Evolutionary conservation across 192 early-diverging fungal genomes (phyloP), one percentile per base, ranked within the genome.

Genomic region (Backusella tuberculispora): DNA sequence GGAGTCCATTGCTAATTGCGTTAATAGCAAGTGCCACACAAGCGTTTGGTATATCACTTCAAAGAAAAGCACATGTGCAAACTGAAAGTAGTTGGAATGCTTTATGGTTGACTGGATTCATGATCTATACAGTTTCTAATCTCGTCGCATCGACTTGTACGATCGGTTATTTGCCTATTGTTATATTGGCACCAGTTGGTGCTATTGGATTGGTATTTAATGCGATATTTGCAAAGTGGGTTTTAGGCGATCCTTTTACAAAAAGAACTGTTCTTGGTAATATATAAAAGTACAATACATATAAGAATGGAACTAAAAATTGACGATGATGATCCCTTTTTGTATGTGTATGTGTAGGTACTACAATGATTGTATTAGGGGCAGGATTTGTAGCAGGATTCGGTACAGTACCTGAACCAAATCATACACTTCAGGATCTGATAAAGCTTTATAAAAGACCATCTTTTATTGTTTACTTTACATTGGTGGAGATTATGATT

Each of bases 121-220:
- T 84, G 15, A 87, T 89, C 26, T 93, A 93, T 60, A 87, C 92
- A 60, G 71, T 91, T 40, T 89, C 89, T 64, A 92, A 90, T 34
- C 85, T 91, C 2, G 87, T 89, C 34, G 92, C 89, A 38, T 90
- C 92, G 2, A 83, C 88, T 10, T 87, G 92, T 38, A 87, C 93
- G 1, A 90, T 94, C 64, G 92, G 90, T 63, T 89, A 92, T 65
- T 84, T 94, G 13, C 93, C 93, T 0, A 90, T 94, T 7, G 86
- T 93, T 69, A 91, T 94, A 50, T 81, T 92, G 8, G 93, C 93
- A 8, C 93, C 92, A 7, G 72, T 94, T 56, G 92, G 91, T 1
- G 91, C 93, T 7, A 88, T 92, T 26, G 89, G 87, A 9, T 76
- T 94, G 63, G 90, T 94, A 15, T 91, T 92, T 64, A 94, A 94